Evolutionary conservation across 2,329 filamentous ascomycete genomes (phyloP).

Genomic region (Apiospora kogelbergensis): DNA sequence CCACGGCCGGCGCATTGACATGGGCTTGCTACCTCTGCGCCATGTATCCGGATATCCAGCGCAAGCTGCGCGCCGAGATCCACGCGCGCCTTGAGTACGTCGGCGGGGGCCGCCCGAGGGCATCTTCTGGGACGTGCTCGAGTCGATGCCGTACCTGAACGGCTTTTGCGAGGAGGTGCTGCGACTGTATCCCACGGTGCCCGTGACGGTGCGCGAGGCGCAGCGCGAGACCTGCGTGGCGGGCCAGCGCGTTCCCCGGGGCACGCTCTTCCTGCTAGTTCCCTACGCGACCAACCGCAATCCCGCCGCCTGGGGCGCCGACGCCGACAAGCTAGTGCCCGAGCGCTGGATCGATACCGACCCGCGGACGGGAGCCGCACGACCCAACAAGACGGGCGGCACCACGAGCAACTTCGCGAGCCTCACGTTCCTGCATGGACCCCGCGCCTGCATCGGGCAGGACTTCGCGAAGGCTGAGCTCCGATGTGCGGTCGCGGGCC

Average conservation of each 20-base stretch:
- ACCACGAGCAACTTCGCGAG: conserved; percentile 75
- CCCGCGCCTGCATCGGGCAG: conserved; percentile 81
- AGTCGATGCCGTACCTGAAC: conserved; percentile 39
- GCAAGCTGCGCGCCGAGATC: conserved; percentile 39
- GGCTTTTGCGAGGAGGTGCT: conserved; percentile 45
- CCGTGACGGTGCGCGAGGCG: conserved; percentile 60
- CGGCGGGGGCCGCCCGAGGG: conserved; percentile 32
- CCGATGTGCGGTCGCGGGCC: conserved; percentile 75
- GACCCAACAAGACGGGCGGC: conserved; percentile 52
- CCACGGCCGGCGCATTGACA: conserved; percentile 39
- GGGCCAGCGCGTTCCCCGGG: conserved; percentile 60
- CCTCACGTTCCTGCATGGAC: conserved; percentile 83
- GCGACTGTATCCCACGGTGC: conserved; percentile 43
- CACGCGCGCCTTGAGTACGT: conserved; percentile 33
- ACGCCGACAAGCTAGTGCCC: conserved; percentile 74
- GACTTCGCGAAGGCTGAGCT: conserved; percentile 82
- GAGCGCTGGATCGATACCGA: conserved; percentile 64
- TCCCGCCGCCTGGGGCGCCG: conserved; percentile 70
- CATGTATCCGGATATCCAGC: conserved; percentile 35
- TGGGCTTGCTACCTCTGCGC: conserved; percentile 41
- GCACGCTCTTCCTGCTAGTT: conserved; percentile 63
- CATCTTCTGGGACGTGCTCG: conserved; percentile 31
- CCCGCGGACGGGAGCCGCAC: background rate
- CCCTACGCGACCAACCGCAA: conserved; percentile 71
- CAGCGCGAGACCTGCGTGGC: conserved; percentile 55